These are phyloP conservation scores for Eucalyptus decipiens DNA, from an alignment of 345 rosid species.

Conservation along the genomic window DNA sequence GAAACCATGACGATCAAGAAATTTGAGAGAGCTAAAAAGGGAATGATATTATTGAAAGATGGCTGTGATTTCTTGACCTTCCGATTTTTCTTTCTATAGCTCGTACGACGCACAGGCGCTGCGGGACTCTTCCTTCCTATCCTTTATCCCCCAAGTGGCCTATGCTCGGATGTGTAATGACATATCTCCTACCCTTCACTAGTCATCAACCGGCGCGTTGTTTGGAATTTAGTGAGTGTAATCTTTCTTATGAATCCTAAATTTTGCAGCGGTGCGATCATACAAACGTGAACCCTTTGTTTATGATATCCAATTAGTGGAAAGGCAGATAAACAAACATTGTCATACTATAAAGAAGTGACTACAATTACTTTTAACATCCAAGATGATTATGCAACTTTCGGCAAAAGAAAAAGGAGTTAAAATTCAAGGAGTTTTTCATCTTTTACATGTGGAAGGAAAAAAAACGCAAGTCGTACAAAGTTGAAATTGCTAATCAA, in stretches of 20 bases:
- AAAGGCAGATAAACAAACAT: not conserved
- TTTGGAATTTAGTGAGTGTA: not conserved
- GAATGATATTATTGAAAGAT: not conserved
- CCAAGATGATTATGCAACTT: not conserved
- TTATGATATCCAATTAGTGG: not conserved
- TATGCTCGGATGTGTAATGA: not conserved
- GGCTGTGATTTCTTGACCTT: not conserved
- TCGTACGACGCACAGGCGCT: not conserved
- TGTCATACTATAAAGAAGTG: not conserved
- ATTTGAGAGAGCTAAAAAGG: not conserved
- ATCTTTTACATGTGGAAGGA: not conserved
- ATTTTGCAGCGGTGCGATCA: not conserved
- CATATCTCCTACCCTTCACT: not conserved
- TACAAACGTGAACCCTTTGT: not conserved
- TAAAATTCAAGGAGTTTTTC: not conserved
- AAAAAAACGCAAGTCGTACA: not conserved
- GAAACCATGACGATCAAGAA: not conserved
- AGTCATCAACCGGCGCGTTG: not conserved
- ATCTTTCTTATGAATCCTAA: not conserved
- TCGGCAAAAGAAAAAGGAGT: not conserved
- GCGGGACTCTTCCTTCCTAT: not conserved
- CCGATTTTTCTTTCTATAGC: not conserved
- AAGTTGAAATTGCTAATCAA: not conserved
- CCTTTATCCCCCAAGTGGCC: not conserved
- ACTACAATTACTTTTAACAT: not conserved